These are phyloP conservation scores for Pichia sp. DNA, from an alignment of 1,139 yeast genomes.

Conservation along the genomic window DNA sequence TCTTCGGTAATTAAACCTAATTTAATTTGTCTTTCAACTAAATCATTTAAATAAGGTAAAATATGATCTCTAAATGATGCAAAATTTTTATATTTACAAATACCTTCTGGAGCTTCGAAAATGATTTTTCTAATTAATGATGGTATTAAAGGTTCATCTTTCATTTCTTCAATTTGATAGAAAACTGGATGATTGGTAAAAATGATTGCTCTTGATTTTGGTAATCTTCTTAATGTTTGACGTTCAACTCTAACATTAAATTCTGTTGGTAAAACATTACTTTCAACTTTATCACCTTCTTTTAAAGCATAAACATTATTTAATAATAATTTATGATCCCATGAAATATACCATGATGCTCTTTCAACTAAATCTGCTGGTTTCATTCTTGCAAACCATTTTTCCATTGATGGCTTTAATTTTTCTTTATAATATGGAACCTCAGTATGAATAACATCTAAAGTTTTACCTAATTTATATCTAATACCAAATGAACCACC, in stretches of 20 bases:
- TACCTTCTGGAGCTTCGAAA: conserved; percentile 60
- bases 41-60: conserved; percentile 47
- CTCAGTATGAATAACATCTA: conserved; percentile 60
- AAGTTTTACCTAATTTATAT: conserved; percentile 51
- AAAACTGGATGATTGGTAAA: conserved; percentile 63
- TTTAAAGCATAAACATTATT: conserved; percentile 49
- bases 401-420: conserved; percentile 65
- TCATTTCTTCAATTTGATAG: conserved; percentile 69
- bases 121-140: conserved; percentile 55
- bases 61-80: conserved; percentile 53
- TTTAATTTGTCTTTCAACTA: conserved; percentile 53
- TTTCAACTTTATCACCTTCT: conserved; percentile 34
- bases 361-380: conserved; percentile 61
- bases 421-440: conserved; percentile 70
- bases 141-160: conserved; percentile 71
- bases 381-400: conserved; percentile 60
- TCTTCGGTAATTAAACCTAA: conserved; percentile 49
- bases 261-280: conserved; percentile 31
- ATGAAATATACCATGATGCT: conserved; percentile 70
- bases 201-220: conserved; percentile 44
- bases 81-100: conserved; percentile 58
- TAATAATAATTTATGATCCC: conserved; percentile 58
- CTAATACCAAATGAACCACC: conserved; percentile 67
- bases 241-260: conserved; percentile 53
- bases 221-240: conserved; percentile 48